Conservation (phyloP, 495 filamentous ascomycete genomes). For the Penicillium chermesinum region DNA sequence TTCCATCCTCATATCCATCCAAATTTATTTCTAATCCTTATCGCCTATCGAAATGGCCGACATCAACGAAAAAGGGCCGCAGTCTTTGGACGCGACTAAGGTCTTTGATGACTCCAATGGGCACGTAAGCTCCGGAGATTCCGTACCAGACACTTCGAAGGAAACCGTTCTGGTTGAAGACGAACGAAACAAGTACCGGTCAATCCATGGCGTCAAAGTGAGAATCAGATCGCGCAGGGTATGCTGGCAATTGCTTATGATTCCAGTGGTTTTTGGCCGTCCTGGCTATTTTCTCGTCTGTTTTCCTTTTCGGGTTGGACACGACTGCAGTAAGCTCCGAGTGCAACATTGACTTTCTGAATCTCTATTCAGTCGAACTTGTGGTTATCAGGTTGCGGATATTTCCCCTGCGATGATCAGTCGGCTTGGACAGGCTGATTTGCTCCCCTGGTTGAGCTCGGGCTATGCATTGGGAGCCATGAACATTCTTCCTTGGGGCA, state of each 20-base stretch:
- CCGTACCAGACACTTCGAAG: background rate
- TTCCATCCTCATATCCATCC: background rate
- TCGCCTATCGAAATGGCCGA: background rate
- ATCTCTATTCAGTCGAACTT: slow-evolving; percentile 15
- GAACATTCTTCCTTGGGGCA: slow-evolving; percentile 18
- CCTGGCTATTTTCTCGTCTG: background rate
- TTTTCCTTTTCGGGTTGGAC: slow-evolving; percentile 13
- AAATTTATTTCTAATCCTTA: no score
- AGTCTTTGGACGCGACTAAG: background rate
- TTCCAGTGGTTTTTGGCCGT: background rate
- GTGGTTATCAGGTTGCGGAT: slow-evolving; percentile 10
- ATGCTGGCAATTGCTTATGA: background rate
- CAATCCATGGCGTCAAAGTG: background rate
- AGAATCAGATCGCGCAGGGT: background rate
- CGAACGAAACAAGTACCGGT: background rate
- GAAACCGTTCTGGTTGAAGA: background rate
- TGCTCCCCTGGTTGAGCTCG: slow-evolving; percentile 7
- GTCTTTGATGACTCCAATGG: background rate
- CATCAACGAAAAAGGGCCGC: background rate
- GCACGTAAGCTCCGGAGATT: background rate
- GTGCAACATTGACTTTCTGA: background rate
- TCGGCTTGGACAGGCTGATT: background rate
- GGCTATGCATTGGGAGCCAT: slow-evolving; percentile 17
- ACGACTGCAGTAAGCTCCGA: slow-evolving; percentile 16
- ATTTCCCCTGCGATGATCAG: background rate